Evolutionary conservation across 2,329 filamentous ascomycete species (phyloP), one percentile per base, ranked within the genome.

Genomic region (Aureobasidium melanogenum): DNA sequence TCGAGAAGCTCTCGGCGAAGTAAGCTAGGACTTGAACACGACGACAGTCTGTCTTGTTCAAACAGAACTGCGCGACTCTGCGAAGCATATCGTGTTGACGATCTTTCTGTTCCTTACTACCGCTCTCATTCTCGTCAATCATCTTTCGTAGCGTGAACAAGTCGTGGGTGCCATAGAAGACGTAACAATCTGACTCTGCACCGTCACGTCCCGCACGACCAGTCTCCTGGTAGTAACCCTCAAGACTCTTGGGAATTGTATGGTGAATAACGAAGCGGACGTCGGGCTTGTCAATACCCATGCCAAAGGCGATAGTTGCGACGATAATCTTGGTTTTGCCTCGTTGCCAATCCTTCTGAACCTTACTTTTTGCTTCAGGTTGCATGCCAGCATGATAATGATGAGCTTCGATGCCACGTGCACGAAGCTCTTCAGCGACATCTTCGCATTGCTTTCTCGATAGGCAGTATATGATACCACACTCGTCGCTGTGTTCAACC

Each of bases 231-330:
- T 99, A 99, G 73, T 99, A 99, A 0, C 94, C 94, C 75, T 99
- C 94, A 59, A 99, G 78, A 68, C 91, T 97, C 74, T 99, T 97
- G 1, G 94, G 94, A 6, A 99, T 80, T 46, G 86, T 89, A 69
- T 96, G 88, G 70, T 99, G 95, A 43, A 99, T 90, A 36, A 99
- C 94, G 71, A 96, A 99, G 30, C 94, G 88, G 51, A 99, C 94
- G 71, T 99, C 88, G 0, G 92, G 84, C 73, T 99, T 99, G 77
- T 99, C 94, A 66, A 99, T 99, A n/a, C 94, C 94, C 94, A 99
- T 99, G 7, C 94, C 94, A 71, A 99, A 99, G 26, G 94, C 94
- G 72, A 99, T 97, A 0, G 94, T 99, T 22, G 94, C 95, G 54
- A 99, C 94, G 46, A 99, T 95, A 36, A 99, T 89, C 67, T 96